Evolutionary conservation across 2,329 filamentous ascomycete genomes (phyloP).

Genomic region (Verticillium zaregamsianum): DNA sequence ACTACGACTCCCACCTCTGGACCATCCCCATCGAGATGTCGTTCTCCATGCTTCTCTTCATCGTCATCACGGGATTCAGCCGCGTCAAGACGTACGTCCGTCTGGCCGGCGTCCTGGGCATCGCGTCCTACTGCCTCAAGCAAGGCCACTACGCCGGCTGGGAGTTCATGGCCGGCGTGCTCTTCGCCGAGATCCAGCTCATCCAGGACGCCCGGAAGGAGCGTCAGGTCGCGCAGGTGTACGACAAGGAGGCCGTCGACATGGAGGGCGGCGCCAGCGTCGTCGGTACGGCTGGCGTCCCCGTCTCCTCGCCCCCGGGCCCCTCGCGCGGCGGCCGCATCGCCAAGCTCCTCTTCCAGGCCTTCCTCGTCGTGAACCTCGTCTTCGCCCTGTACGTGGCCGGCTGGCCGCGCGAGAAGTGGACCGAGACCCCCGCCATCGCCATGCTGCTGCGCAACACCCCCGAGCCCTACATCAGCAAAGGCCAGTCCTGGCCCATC

Average conservation of each 20-base stretch:
- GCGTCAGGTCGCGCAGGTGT: background rate
- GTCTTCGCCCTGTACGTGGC: conserved; percentile 27
- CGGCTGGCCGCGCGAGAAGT: conserved; percentile 34
- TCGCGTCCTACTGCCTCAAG: conserved; percentile 31
- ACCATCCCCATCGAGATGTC: conserved; percentile 44
- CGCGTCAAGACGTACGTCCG: conserved; percentile 27
- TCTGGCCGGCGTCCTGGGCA: conserved; percentile 20
- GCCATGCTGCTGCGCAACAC: conserved; percentile 24
- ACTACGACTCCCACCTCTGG: conserved; percentile 42
- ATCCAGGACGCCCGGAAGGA: conserved; percentile 19
- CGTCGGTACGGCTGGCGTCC: conserved; percentile 3
- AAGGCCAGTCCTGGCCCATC: conserved; percentile 25
- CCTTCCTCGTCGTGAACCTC: conserved; percentile 19
- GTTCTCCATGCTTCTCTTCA: conserved; percentile 39
- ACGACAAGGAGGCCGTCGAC: conserved; percentile 14
- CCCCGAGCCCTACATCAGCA: conserved; percentile 25
- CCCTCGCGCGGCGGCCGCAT: conserved; percentile 1
- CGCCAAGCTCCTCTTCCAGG: conserved; percentile 15
- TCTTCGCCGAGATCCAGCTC: conserved; percentile 40
- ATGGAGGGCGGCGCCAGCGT: background rate
- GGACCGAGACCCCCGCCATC: conserved; percentile 27
- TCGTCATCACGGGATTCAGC: conserved; percentile 30
- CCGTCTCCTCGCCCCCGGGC: background rate
- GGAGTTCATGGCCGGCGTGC: conserved; percentile 41
- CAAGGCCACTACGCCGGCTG: conserved; percentile 37